Evolutionary conservation across 345 rosid species (phyloP), one percentile per base, ranked within the genome.

Genomic region (Kernera saxatilis): DNA sequence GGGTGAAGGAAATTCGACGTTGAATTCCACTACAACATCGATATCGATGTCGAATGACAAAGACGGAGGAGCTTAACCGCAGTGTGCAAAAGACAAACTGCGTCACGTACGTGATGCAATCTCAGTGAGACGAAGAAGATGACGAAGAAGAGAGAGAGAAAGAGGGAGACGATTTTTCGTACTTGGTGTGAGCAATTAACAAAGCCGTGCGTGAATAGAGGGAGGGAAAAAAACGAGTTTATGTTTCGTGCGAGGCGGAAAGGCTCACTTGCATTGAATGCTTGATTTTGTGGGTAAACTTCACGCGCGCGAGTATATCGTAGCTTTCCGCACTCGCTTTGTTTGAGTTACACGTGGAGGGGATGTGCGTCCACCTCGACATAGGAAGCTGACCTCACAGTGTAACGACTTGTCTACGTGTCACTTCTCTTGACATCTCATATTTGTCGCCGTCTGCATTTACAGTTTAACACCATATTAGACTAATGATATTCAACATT

Each of bases 151-250:
- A 44, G 25, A 72, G 64, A 63, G 57, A 64, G 58, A n/a, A n/a
- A 66, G 63, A 81, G 46, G 18, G 81, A 53, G 66, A 77, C 82
- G 69, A 61, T 18, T 50, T 6, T 84, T 67, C 82, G 48, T 58
- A n/a, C 87, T 83, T 84, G 70, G 56, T 32, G 81, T 73, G 80
- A 67, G 85, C 29, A 45, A 8, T 43, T 48, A 83, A 88, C 89
- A 80, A 88, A 77, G 83, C 64, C 79, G 51, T 37, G 45, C 79
- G 51, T 37, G 45, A 39, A 45, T 40, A 49, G 46, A 67, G 67
- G 44, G 67, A 54, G 73, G 63, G 17, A 73, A 40, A 41, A 21
- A 21, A 23, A 26, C 39, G 57, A 63, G 67, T 65, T 45, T 72
- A 14, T 63, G 64, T 41, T 63, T 41, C 55, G 63, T 54, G 70